These are phyloP conservation scores for Populus pruinosa DNA, from an alignment of 345 rosid genomes.

Conservation along the genomic window DNA sequence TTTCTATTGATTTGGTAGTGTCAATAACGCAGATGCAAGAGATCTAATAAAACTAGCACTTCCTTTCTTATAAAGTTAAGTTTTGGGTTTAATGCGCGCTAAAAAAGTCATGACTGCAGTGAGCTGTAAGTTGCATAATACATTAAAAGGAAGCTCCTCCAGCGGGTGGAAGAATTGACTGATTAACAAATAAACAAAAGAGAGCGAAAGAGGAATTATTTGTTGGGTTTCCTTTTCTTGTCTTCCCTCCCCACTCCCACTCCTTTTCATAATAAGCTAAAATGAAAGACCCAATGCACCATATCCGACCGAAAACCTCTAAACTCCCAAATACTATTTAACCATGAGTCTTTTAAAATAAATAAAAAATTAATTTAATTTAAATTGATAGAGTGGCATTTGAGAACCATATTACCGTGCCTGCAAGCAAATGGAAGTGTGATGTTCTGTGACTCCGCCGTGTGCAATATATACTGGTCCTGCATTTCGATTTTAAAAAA, in stretches of 20 bases:
- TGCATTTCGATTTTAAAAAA: conserved; percentile 37
- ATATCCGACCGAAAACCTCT: not conserved
- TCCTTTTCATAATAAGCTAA: not conserved
- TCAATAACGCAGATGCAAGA: not conserved
- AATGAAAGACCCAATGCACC: not conserved
- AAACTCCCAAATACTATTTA: not conserved
- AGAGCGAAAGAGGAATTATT: not conserved
- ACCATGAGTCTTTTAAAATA: too few relatives aligned
- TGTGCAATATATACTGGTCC: conserved; percentile 93
- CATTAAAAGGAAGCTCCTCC: not conserved
- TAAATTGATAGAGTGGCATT: not conserved
- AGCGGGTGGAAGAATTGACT: not conserved
- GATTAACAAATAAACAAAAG: not conserved
- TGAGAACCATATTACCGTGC: conserved; percentile 63
- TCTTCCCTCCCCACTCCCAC: not conserved
- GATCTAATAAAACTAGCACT: not conserved
- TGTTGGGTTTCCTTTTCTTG: not conserved
- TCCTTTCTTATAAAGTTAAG: not conserved
- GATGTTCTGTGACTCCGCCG: conserved; percentile 82
- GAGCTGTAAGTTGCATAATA: not conserved
- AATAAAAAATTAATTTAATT: too few relatives aligned
- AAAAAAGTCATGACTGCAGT: not conserved
- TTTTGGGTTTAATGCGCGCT: not conserved
- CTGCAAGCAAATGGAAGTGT: conserved; percentile 94
- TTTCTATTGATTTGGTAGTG: not conserved